Evolutionary conservation across 2,329 filamentous ascomycete genomes (phyloP).

Genomic region (Fusarium beomiforme): DNA sequence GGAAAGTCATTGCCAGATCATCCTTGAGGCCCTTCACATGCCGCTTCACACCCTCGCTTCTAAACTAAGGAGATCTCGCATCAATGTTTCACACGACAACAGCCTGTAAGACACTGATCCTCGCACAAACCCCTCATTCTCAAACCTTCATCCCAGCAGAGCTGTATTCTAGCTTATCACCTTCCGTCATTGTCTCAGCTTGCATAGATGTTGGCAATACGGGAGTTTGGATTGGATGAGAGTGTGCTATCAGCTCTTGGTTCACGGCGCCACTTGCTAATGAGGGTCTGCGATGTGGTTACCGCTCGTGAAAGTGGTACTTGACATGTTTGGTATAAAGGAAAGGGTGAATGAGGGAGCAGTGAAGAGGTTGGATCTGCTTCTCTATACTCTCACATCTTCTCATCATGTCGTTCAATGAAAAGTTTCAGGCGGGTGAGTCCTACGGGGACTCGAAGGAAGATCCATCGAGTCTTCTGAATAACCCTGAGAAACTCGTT

Average conservation of each 20-base stretch:
- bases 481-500: constrained; percentile 49
- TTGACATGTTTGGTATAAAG: constrained; percentile 21
- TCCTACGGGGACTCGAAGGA: constrained; percentile 45
- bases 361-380: not conserved
- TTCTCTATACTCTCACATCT: not conserved
- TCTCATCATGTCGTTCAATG: constrained; percentile 45
- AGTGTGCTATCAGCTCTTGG: not conserved
- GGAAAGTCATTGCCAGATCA: not conserved
- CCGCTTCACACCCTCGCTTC: not conserved
- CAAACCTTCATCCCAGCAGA: not conserved
- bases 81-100: not conserved
- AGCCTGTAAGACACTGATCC: constrained; percentile 12
- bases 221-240: not conserved
- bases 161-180: not conserved
- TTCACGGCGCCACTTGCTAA: constrained; percentile 15
- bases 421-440: constrained; percentile 53
- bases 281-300: not conserved
- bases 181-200: not conserved
- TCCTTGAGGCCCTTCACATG: not conserved
- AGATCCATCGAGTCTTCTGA: constrained; percentile 41
- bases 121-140: not conserved
- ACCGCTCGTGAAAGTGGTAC: not conserved
- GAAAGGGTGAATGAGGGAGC: not conserved
- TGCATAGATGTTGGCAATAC: not conserved
- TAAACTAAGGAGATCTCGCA: constrained; percentile 1